Base-by-base conservation (phyloP, 2,329 filamentous ascomycete species). In the Tolypocladium tropicale region DNA sequence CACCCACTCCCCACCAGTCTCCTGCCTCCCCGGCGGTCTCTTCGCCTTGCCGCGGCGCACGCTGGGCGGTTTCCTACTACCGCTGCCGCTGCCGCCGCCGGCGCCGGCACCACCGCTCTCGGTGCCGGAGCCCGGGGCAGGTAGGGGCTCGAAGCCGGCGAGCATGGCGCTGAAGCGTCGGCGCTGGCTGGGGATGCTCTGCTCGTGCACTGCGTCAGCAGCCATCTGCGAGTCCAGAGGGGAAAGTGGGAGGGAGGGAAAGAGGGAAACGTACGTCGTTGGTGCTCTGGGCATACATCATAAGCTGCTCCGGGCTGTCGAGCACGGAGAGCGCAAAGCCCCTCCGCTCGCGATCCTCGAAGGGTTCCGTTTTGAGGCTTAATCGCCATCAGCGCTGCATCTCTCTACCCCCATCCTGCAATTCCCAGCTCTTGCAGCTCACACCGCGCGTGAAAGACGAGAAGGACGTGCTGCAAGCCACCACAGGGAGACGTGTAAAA, bases 121-220 rank as follows among this genome's bases (percentile, higher is more conserved):
- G 41, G 25, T 33, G 43, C 28, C 37, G 41, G 30, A 21, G 48
- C 59, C 54, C 1, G 59, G 37, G 51, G 57, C 55, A 18, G 59
- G 58, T 16, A 59, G 54, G 11, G 58, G 46, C 37, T 65, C 74
- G 59, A 77, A 75, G 39, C 80, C 81, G 64, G 79, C 82, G 48
- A 84, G 71, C 63, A 82, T 75, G 58, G 75, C 75, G 53, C 74
- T 81, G 64, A 82, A 84, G 58, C 78, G 74, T n/a, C 79, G 72
- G 9, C 81, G 74, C 16, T 81, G 81, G 21, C 75, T 74, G 1
- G 81, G 73, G 28, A 84, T 74, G 64, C 76, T 83, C 82, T 84
- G 58, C 32, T 3, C 5, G 7, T 7, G 34, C n/a, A n/a, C n/a
- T 21, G 37, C 4, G 25, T 52, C 21, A 53, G 32, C 18, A 36